Base-by-base conservation (phyloP, 2,329 filamentous ascomycete genomes). In the Elsinoe perseae region DNA sequence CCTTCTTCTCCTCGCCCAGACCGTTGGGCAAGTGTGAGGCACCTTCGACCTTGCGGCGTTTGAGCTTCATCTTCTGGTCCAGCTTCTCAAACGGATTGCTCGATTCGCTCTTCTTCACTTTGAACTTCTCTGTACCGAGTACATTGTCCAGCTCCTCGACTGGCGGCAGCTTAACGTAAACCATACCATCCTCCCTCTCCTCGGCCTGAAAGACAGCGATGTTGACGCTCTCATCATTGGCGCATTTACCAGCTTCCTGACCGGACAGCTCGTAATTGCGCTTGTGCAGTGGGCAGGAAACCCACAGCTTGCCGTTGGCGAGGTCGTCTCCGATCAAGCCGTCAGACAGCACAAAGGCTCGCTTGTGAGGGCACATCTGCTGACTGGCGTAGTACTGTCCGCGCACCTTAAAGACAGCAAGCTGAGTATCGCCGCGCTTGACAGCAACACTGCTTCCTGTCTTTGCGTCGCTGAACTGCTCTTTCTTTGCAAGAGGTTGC, bases 311-410 rank as follows among this genome's bases (percentile, higher is more conserved):
- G 60, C 81, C 75, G 54, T 69, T 77, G 43, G 76, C 69, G 58
- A 68, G 60, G 59, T 82, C 79, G 61, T 89, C 85, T 38, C 91
- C 90, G 46, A 95, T 80, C 7, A 95, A 74, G 1, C 89, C 89
- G 67, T 95, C 91, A 0, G 86, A 86, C 23, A 95, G 81, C n/a
- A 91, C 85, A 65, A 95, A 95, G 1, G 89, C 85, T 9, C 89
- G 85, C 72, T 92, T 93, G 74, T 95, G 89, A 8, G 90, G 90
- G 69, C 90, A 95, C 90, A 95, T 95, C 68, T 95, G 89, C 73
- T 95, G 90, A 12, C 86, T 87, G 58, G 87, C 87, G 70, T 92
- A 92, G 76, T 85, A 95, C 55, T 80, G 80, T 18, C 89, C 89
- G 55, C 82, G 81, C 60, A 95, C 80, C 64, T 89, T 87, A 81